A percentile compares a stretch with the other conserved stretches of the same genome.
Evolutionary conservation across 2,329 filamentous ascomycete species (phyloP).

Genomic region (Aspergillus novofumigatus): DNA sequence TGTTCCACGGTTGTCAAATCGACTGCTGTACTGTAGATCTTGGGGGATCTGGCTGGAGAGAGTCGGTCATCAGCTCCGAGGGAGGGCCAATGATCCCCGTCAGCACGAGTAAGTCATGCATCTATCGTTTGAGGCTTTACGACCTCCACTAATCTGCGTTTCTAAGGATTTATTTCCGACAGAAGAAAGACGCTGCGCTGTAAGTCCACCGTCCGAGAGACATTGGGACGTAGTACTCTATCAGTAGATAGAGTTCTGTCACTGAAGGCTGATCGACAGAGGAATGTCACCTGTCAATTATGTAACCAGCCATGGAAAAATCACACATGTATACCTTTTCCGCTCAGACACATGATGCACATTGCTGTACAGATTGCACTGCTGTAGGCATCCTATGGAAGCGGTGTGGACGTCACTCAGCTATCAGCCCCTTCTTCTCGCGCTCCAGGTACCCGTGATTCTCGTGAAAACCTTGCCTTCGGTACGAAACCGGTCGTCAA

Average conservation of each 20-base stretch:
- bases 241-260: not conserved
- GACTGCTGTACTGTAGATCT: not conserved
- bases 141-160: not conserved
- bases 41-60: not conserved
- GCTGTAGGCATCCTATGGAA: conserved; percentile 2
- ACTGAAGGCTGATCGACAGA: not conserved
- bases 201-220: not conserved
- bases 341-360: not conserved
- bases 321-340: not conserved
- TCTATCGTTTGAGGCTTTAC: not conserved
- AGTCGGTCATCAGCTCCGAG: not conserved
- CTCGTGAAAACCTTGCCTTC: not conserved
- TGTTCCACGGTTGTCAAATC: not conserved
- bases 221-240: not conserved
- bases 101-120: not conserved
- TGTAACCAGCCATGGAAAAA: not conserved
- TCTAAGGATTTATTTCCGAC: not conserved
- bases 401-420: conserved; percentile 2
- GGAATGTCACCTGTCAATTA: not conserved
- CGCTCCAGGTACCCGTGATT: not conserved
- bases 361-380: not conserved
- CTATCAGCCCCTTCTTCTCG: not conserved
- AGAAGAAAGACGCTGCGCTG: not conserved
- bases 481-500: not conserved
- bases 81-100: not conserved